Base-by-base conservation (phyloP, 1,139 yeast genomes). In the Yamadazyma atmosphaerica region DNA sequence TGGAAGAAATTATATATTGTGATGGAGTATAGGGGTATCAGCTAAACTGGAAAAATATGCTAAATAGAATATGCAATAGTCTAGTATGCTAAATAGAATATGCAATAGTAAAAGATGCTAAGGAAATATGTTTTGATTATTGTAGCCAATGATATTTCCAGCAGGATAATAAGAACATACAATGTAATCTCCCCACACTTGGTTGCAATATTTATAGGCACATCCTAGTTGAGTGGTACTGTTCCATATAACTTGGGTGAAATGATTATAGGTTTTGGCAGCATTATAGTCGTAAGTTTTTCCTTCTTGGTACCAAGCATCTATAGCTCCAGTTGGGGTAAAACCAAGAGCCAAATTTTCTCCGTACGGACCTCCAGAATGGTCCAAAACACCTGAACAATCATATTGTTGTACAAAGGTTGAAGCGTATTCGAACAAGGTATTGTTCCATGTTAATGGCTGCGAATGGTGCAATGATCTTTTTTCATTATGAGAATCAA, bases 141-240 rank as follows among this genome's bases (percentile, higher is more conserved):
- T 52, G 3, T 47, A 39, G 0, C 74, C 79, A 37, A 74, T 61
- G 26, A 75, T 61, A 60, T 83, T 83, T 37, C 90, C 90, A 22
- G 77, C 72, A n/a, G 79, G 73, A 47, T 66, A 60, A 58, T 82
- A 83, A 35, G 77, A 72, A 61, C 88, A 83, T 25, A 81, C 72
- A 39, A 81, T 65, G 59, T 80, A 82, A 38, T 64, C 61, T 18
- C 79, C 79, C 72, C 77, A 76, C 38, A 61, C 64, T 19, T 61
- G 51, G 43, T 70, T 72, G 39, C 77, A 70, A 41, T 59, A 55
- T 50, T 62, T 66, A 46, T 50, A 50, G 14, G 72, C 72, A 52
- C 76, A 70, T 2, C 73, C 75, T 15, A 70, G 34, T 35, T 57
- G 51, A 34, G 54, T 50, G 28, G 73, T 57, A 25, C 49, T 42